Base-by-base conservation (phyloP, 306 rosid genomes). In the Inga laurina region DNA sequence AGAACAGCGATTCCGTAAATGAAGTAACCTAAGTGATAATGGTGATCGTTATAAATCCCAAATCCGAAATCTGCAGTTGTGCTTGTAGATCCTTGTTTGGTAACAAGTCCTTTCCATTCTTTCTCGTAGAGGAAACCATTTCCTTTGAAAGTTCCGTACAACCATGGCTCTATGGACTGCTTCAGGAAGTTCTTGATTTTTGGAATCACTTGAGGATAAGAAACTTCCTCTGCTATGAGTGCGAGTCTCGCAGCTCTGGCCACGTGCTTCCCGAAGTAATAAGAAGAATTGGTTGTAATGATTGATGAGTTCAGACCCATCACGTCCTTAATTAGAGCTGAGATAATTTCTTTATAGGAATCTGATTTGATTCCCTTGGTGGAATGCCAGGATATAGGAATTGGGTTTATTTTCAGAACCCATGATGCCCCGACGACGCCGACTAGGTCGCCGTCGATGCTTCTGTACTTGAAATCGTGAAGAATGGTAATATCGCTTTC, bases 171-270 rank as follows among this genome's bases (percentile, higher is more conserved):
- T 75, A 93, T 88, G 18, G 93, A 59, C 32, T 88, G 93, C 87
- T 86, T 93, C 90, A 96, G 75, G 57, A 79, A 96, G 89, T 85
- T 89, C 74, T 67, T 85, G 37, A 96, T 34, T 5, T 30, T 52
- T 0, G 98, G 92, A 73, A 93, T 85, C 82, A 88, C 96, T 75
- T 92, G 87, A 30, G 66, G 85, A 51, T 74, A 90, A 37, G 80
- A 70, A 32, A 93, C 90, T 83, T 96, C 98, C 82, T 96, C 98
- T 7, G 99, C 99, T 82, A 96, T 88, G 87, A 96, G 72, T 10
- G 94, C 99, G 51, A 96, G 69, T 87, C 99, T 92, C 0, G 99
- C 99, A 2, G 94, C 97, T 75, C 97, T 88, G 0, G 94, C 98
- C 37, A 96, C 64, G 83, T 79, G 76, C 66, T 95, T 96, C 27